Base-by-base conservation (phyloP, 2,329 filamentous ascomycete species). In the Colletotrichum acutatum region DNA sequence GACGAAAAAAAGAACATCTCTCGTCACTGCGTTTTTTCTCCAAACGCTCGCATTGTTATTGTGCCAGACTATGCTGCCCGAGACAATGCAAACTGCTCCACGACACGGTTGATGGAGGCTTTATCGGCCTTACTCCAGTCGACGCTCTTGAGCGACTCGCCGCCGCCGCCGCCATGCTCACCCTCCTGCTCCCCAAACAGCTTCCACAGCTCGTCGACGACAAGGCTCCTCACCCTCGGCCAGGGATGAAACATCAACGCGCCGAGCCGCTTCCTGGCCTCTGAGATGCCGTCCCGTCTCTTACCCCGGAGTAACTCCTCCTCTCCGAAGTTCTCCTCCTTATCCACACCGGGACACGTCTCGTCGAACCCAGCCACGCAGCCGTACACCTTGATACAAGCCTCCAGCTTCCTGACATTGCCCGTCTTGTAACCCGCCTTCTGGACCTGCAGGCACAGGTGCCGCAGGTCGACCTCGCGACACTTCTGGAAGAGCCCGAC, bases 371-470 rank as follows among this genome's bases (percentile, higher is more conserved):
- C 80, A 4, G 90, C 90, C 30, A 98, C 83, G 0, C 90, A 91
- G 3, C 91, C 90, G 82, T 98, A 98, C 14, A 97, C 89, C 78
- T 92, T 93, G 74, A 97, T 85, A 26, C 94, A 94, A 0, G 94
- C 93, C 79, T 94, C 90, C 1, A 98, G 87, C 81, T 97, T 96
- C 63, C 92, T 90, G 56, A 98, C 90, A 80, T 94, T 97, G 24
- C 92, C 91, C 1, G 93, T 93, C 83, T 95, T 96, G 84, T 93
- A 95, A 75, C 95, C 93, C 0, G 93, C 89, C 81, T 92, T 95
- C 78, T 97, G 94, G 4, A 93, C 90, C 46, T 91, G 86, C 7
- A 91, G 85, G 72, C 95, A 94, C 3, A 98, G 83, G 7, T 82
- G 86, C 73, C 90, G 90, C 79, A 86, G 80, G 75, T 86, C 83